A percentile compares a stretch with the other conserved stretches of the same genome.
Evolutionary conservation across 345 rosid species (phyloP).

Genomic region (Limnanthes douglasii): DNA sequence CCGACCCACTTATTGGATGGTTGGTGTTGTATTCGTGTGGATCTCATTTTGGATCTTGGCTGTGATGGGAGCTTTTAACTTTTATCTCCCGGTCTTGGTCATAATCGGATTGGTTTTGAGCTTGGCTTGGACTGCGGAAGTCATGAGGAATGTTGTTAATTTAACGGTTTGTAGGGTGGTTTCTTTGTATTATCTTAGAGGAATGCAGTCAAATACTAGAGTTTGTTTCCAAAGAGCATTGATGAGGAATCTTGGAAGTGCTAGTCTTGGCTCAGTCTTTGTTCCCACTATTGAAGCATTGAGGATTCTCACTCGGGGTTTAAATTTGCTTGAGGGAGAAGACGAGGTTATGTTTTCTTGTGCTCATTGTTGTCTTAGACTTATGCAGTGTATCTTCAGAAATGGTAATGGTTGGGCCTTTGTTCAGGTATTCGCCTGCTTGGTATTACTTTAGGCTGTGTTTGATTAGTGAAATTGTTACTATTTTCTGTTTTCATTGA

Average conservation of each 20-base stretch:
- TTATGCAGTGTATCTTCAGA: constrained; percentile 67
- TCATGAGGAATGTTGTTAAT: constrained; percentile 87
- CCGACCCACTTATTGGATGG: constrained; percentile 69
- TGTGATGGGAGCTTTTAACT: constrained; percentile 75
- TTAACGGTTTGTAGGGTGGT: constrained; percentile 68
- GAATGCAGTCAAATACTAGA: constrained; percentile 76
- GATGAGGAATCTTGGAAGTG: constrained; percentile 77
- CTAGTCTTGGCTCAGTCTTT: constrained; percentile 85
- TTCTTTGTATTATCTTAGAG: constrained; percentile 72
- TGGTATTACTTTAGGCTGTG: too few species aligned
- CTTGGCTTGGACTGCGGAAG: constrained; percentile 83
- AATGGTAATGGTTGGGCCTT: constrained; percentile 95
- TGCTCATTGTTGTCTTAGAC: constrained; percentile 86
- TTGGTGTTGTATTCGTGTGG: constrained; percentile 82
- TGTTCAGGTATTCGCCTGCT: constrained; percentile 59
- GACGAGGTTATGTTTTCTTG: constrained; percentile 98
- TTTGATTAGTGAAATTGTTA: too few species aligned
- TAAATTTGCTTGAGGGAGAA: constrained; percentile 91
- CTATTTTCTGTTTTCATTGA: too few species aligned
- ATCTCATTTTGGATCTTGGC: constrained; percentile 95
- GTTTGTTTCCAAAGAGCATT: constrained; percentile 87
- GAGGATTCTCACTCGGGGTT: constrained; percentile 65
- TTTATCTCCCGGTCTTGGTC: constrained; percentile 32
- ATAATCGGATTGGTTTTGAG: constrained; percentile 40
- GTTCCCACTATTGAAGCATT: constrained; percentile 87